Base-by-base conservation (phyloP, 495 filamentous ascomycete genomes). In the Aspergillus mulundensis region DNA sequence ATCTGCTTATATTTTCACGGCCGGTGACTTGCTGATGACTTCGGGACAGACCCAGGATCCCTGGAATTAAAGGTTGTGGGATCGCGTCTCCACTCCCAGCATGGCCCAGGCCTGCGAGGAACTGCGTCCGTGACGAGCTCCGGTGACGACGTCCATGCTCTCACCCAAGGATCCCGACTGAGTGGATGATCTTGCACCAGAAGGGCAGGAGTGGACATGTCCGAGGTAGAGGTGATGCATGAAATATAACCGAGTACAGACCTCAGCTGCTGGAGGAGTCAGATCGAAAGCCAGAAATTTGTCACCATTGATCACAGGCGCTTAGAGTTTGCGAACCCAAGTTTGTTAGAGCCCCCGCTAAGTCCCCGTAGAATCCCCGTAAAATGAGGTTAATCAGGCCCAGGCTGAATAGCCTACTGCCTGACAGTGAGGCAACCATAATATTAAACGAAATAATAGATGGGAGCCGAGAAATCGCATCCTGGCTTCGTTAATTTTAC, bases 61-160 rank as follows among this genome's bases (percentile, higher is more conserved):
- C 62, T 61, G 71, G 68, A 69, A 70, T 5, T 62, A 54, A 36
- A 36, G 12, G 7, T 10, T 36, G 32, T 36, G 32, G 20, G 43
- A 46, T 46, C 20, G 32, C 5, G 20, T 23, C 23, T 46, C 43
- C 43, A 46, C 65, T 43, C 70, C 66, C 68, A 67, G 57, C 59
- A 19, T 41, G 34, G 57, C 30, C 53, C 51, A 49, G 57, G 39
- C 53, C 47, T 44, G 30, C 20, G 46, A 39, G 39, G 30, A 25
- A 55, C 21, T 7, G 40, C 11, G 18, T 45, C 28, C 16, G 20
- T 54, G 42, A 46, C 42, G 18, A 39, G 18, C 36, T 18, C 7
- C 32, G 32, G 15, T 47, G 36, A 48, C 36, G 20, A 41, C 3
- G 53, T 56, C 18, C 53, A 32, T 30, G 19, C 43, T 25, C 36